Evolutionary conservation across 257 asterid genomes (phyloP).

Genomic region (Ophiorrhiza pumila): DNA sequence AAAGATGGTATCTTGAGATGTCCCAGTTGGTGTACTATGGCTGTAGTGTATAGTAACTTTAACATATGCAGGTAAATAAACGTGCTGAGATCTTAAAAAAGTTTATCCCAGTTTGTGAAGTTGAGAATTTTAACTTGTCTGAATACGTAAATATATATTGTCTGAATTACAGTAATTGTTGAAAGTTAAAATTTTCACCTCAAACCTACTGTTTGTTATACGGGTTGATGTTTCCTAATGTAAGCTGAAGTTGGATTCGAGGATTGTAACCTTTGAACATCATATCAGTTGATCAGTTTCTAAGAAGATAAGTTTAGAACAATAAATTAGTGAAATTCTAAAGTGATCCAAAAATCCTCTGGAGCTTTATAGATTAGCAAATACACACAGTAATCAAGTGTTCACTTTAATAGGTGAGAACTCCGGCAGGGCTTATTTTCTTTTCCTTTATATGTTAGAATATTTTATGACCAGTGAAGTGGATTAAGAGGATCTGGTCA

Average conservation of each 20-base stretch:
- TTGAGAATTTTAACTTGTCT: background rate
- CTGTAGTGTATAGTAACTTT: background rate
- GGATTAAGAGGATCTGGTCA: background rate
- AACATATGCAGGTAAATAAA: background rate
- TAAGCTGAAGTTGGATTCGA: background rate
- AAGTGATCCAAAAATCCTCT: background rate
- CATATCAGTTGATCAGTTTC: background rate
- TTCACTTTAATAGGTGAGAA: background rate
- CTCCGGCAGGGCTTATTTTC: background rate
- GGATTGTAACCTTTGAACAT: background rate
- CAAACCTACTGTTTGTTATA: background rate
- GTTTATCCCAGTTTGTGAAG: background rate
- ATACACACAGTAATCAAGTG: background rate
- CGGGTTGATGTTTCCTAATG: background rate
- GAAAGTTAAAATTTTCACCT: background rate
- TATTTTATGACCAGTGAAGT: background rate
- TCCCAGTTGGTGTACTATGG: background rate
- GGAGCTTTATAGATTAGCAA: background rate
- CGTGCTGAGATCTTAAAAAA: background rate
- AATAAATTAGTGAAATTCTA: background rate
- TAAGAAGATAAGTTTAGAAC: background rate
- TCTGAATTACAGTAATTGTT: background rate
- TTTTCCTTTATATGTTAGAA: background rate
- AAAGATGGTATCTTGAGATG: background rate
- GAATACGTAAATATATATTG: too few relatives aligned